These are phyloP conservation scores for Nemania bipapillata DNA, from an alignment of 2,329 filamentous ascomycete genomes.

Conservation along the genomic window DNA sequence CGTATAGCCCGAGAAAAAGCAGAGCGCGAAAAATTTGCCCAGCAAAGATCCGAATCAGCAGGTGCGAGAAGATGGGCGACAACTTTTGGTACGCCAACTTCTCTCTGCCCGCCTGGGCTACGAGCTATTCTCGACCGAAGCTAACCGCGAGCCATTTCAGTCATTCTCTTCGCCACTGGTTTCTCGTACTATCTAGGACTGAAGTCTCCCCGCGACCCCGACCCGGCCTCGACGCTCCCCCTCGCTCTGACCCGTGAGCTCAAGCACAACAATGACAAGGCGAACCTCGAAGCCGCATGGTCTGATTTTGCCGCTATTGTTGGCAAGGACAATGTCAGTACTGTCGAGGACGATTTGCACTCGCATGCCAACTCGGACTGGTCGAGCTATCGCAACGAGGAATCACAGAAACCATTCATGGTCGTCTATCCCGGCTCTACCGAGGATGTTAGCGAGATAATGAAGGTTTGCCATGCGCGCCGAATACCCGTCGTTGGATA, in stretches of 20 bases:
- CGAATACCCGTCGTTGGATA: conserved; percentile 79
- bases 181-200: conserved; percentile 70
- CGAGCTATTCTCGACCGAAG: neutral
- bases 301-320: conserved; percentile 73
- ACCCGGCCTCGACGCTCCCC: conserved; percentile 68
- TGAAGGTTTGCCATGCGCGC: conserved; percentile 78
- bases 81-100: conserved; percentile 60
- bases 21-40: conserved; percentile 63
- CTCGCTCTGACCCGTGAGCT: conserved; percentile 63
- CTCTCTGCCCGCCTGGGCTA: neutral
- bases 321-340: conserved; percentile 73
- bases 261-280: conserved; percentile 67
- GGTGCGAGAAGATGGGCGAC: conserved; percentile 61
- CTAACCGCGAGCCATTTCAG: conserved; percentile 50
- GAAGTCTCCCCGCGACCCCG: conserved; percentile 62
- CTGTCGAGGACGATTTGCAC: conserved; percentile 64
- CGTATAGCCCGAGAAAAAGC: conserved; percentile 66
- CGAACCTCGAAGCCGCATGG: conserved; percentile 76
- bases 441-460: conserved; percentile 77
- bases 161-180: conserved; percentile 63
- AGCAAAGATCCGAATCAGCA: conserved; percentile 53
- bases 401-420: conserved; percentile 68
- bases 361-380: conserved; percentile 70
- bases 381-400: conserved; percentile 67
- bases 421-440: conserved; percentile 78